Evolutionary conservation across 2,329 filamentous ascomycete species (phyloP), one percentile per base, ranked within the genome.

Genomic region (Neonectria ditissima): DNA sequence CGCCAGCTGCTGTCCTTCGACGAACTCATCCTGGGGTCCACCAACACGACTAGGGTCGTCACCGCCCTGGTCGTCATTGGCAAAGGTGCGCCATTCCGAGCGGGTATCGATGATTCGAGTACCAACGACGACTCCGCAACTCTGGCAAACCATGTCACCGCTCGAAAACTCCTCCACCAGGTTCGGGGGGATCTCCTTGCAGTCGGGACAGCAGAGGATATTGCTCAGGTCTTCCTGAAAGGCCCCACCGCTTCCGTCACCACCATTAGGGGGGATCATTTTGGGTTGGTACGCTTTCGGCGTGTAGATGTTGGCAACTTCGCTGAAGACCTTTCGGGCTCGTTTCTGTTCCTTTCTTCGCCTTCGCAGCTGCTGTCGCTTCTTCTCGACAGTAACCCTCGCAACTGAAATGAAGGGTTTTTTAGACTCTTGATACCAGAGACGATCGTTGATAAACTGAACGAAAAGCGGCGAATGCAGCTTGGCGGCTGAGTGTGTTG

Each of bases 21-120:
- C 86, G 45, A 99, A 89, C 57, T 93, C 91, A 76, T 98, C 97
- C 65, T 91, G 91, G 6, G 92, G 92, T 73, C 98, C 96, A 83
- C 96, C 96, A 69, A 99, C 95, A 93, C 96, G 96, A 63, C 94
- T 97, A 5, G 97, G 96, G 71, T 99, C 96, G 73, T 98, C 97
- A 75, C 92, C 94, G 75, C 93, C 93, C 79, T 97, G 93, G 77
- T 99, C 97, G 76, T 99, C 96, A 77, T 98, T 98, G 76, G 94
- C 94, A 81, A 99, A 99, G 1, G 96, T 99, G 77, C 96, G 93
- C 96, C 96, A 99, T 82, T 99, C 96, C 51, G 94, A 97, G 66
- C 97, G 92, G 65, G 93, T 97, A 77, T 99, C 97, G 75, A 99
- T 94, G 77, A 96, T 94, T 69, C 93, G 91, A 75, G 95, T 92